Percentiles rank a stretch among this genome's conserved stretches.
Evolutionary conservation across 495 filamentous ascomycete genomes (phyloP).

Genomic region (Sphaerosporella brunnea): DNA sequence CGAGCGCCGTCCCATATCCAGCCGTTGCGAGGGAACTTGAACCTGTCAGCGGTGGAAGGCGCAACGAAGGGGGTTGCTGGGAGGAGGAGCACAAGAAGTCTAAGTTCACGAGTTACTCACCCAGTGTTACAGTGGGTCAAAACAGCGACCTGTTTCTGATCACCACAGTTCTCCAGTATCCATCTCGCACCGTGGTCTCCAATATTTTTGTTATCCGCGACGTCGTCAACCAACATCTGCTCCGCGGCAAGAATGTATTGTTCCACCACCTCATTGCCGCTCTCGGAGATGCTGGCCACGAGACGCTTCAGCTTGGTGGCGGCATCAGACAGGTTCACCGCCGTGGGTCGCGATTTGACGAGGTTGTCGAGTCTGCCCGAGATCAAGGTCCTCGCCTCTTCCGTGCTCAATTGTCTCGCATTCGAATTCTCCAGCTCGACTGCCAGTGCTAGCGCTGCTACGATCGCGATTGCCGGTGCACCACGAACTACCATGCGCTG

Average conservation of each 20-base stretch:
- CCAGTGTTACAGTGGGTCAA: constrained; percentile 97
- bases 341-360: constrained; percentile 72
- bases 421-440: constrained; percentile 41
- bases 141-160: constrained; percentile 38
- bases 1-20: constrained; percentile 86
- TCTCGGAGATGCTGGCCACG: constrained; percentile 30
- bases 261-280: constrained; percentile 28
- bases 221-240: constrained; percentile 71
- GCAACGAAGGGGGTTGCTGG: not conserved
- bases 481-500: constrained; percentile 85
- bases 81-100: too few relatives aligned
- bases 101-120: constrained; percentile 31
- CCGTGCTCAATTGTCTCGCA: constrained; percentile 13
- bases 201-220: constrained; percentile 68
- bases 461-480: constrained; percentile 92
- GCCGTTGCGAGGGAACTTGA: constrained; percentile 77
- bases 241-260: constrained; percentile 62
- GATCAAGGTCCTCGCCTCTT: constrained; percentile 50
- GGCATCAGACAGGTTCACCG: constrained; percentile 85
- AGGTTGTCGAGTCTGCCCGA: constrained; percentile 62
- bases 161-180: constrained; percentile 39
- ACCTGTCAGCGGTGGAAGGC: not conserved
- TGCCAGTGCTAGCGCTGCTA: constrained; percentile 72
- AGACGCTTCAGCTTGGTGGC: constrained; percentile 54
- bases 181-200: constrained; percentile 69